Conservation (phyloP, 2,329 filamentous ascomycete species). For the Stagonosporopsis vannaccii region DNA sequence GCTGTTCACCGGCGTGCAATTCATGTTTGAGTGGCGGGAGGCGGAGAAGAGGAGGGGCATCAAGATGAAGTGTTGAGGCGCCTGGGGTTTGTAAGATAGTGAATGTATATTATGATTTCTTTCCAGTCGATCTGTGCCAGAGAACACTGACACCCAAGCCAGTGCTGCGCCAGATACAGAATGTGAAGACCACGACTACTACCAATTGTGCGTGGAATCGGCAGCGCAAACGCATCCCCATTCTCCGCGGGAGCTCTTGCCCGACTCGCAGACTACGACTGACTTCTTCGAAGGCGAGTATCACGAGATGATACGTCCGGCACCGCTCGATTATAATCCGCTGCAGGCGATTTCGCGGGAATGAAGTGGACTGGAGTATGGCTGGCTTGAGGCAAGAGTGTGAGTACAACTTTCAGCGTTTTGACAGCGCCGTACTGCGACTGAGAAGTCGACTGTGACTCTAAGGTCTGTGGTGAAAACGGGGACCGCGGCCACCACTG, state of each 20-base stretch:
- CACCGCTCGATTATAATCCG: no score
- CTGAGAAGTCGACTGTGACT: no score
- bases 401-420: no score
- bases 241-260: neutral
- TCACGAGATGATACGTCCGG: no score
- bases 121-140: neutral
- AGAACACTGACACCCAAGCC: neutral
- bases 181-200: neutral
- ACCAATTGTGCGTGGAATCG: neutral
- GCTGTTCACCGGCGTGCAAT: conserved; percentile 83
- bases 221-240: neutral
- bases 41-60: conserved; percentile 83
- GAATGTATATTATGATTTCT: neutral
- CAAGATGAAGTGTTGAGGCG: conserved; percentile 74
- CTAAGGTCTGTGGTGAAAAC: conserved; percentile 7
- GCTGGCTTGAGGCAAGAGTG: no score
- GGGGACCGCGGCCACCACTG: no score
- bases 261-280: neutral
- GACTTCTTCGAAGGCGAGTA: neutral
- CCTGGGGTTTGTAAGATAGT: neutral
- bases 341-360: no score
- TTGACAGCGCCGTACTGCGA: no score
- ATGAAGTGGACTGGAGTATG: no score
- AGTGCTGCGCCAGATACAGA: neutral
- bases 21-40: conserved; percentile 97